Evolutionary conservation across 2,329 filamentous ascomycete species (phyloP).

Genomic region (Ophiocordyceps sinensis): DNA sequence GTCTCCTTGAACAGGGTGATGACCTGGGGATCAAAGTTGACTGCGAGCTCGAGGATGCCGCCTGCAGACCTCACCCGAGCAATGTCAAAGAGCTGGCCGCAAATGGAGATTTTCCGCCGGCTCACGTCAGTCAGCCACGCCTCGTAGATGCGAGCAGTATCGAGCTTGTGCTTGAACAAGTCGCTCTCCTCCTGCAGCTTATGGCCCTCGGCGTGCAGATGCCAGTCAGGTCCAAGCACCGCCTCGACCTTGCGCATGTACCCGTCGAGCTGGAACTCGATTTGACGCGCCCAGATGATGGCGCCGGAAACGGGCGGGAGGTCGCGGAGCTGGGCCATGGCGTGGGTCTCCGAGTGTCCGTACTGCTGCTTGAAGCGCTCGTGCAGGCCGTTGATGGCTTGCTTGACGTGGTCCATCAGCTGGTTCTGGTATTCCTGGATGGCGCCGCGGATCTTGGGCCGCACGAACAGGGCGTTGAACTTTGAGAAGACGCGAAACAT

Average conservation of each 20-base stretch:
- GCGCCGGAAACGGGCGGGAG: constrained; percentile 90
- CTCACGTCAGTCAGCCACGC: constrained; percentile 89
- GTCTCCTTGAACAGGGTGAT: constrained; percentile 99
- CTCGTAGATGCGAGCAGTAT: constrained; percentile 86
- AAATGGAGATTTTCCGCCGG: constrained; percentile 77
- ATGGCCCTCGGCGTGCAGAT: constrained; percentile 84
- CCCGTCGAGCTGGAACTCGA: constrained; percentile 84
- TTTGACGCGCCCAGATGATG: constrained; percentile 95
- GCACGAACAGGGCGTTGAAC: constrained; percentile 96
- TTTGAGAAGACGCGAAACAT: constrained; percentile 99
- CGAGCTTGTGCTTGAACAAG: constrained; percentile 89
- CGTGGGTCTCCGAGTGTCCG: constrained; percentile 91
- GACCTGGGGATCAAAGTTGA: constrained; percentile 95
- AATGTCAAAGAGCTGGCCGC: constrained; percentile 84
- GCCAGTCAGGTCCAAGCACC: constrained; percentile 89
- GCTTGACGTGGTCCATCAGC: constrained; percentile 94
- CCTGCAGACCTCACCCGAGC: constrained; percentile 78
- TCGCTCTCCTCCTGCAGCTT: constrained; percentile 85
- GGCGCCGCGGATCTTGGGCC: constrained; percentile 96
- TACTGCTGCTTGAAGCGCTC: constrained; percentile 99
- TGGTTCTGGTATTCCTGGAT: constrained; percentile 98
- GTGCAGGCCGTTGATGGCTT: constrained; percentile 83
- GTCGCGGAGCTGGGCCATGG: constrained; percentile 95
- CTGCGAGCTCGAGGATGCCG: constrained; percentile 71
- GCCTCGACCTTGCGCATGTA: constrained; percentile 99